Percentiles rank a stretch among this genome's conserved stretches.
These are phyloP conservation scores for Hymenotorrendiella dingleyae DNA, from an alignment of 2,329 filamentous ascomycete genomes.

Conservation along the genomic window DNA sequence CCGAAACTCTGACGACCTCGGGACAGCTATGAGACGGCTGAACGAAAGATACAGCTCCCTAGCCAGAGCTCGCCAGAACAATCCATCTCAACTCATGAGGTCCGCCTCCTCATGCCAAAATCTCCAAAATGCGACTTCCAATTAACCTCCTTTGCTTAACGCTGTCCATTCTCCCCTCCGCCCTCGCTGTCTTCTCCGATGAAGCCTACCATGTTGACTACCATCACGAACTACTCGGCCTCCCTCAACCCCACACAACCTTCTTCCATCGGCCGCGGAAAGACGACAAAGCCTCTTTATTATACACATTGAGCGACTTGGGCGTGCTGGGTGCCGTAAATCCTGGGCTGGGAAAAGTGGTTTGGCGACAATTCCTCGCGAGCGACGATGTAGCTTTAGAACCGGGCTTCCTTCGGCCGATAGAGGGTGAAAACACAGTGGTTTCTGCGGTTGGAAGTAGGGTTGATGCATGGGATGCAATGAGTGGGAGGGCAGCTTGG, in stretches of 20 bases:
- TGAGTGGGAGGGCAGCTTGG: constrained; percentile 77
- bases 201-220: constrained; percentile 91
- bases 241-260: constrained; percentile 75
- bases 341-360: constrained; percentile 72
- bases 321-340: constrained; percentile 83
- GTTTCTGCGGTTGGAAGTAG: constrained; percentile 65
- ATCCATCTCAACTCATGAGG: constrained; percentile 2
- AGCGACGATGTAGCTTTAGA: constrained; percentile 33
- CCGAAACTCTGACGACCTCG: too few species aligned
- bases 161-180: constrained; percentile 26
- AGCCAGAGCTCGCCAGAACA: not conserved
- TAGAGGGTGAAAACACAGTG: constrained; percentile 72
- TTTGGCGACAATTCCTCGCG: constrained; percentile 79
- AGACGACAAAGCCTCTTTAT: constrained; percentile 76
- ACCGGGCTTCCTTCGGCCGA: constrained; percentile 54
- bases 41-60: too few species aligned
- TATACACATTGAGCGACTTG: constrained; percentile 86
- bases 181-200: constrained; percentile 70
- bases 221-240: constrained; percentile 82
- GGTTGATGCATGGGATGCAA: constrained; percentile 77
- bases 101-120: constrained; percentile 3
- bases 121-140: constrained; percentile 25
- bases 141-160: constrained; percentile 25
- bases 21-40: too few species aligned
- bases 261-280: constrained; percentile 89